These are phyloP conservation scores for Dryas alaskensis DNA, from an alignment of 306 rosid species.

Conservation along the genomic window DNA sequence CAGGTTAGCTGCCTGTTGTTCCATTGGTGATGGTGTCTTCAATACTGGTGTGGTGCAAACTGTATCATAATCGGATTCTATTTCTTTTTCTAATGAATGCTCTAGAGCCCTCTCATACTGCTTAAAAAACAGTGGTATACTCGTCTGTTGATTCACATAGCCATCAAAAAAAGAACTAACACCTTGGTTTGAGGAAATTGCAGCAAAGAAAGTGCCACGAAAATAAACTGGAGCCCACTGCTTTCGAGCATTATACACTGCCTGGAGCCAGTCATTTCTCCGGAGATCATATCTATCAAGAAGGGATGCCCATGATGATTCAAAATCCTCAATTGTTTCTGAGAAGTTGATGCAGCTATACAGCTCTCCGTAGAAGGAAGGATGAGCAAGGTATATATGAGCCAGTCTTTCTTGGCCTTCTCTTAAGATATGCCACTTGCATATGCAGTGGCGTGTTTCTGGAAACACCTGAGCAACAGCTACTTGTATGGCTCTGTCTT, in stretches of 20 bases:
- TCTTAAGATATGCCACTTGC: slow-evolving; percentile 88
- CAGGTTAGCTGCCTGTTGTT: slow-evolving; percentile 68
- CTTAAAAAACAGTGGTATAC: slow-evolving; percentile 60
- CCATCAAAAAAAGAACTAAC: slow-evolving; percentile 64
- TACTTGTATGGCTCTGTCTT: slow-evolving; percentile 69
- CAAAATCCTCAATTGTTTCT: slow-evolving; percentile 62
- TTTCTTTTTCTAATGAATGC: slow-evolving; percentile 61
- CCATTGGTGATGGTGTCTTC: slow-evolving; percentile 87
- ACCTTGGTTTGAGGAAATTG: slow-evolving; percentile 54
- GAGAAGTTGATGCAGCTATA: slow-evolving; percentile 69
- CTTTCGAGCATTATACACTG: slow-evolving; percentile 72
- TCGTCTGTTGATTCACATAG: slow-evolving; percentile 71
- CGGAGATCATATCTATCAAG: slow-evolving; percentile 52
- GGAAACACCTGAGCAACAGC: slow-evolving; percentile 65
- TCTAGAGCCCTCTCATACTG: slow-evolving; percentile 72
- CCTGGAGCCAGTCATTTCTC: slow-evolving; percentile 75
- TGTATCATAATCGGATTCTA: slow-evolving; percentile 71
- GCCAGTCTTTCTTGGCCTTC: slow-evolving; percentile 82
- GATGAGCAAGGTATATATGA: slow-evolving; percentile 68
- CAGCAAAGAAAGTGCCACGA: slow-evolving; percentile 67
- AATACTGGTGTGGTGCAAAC: slow-evolving; percentile 54
- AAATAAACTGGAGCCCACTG: slow-evolving; percentile 91
- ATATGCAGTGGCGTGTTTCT: slow-evolving; percentile 63
- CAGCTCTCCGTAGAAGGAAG: slow-evolving; percentile 64
- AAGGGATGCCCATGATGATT: slow-evolving; percentile 58